Percentiles rank a stretch among this genome's conserved stretches.
These are phyloP conservation scores for Ceratocystis huliohia DNA, from an alignment of 2,329 filamentous ascomycete genomes.

Conservation along the genomic window DNA sequence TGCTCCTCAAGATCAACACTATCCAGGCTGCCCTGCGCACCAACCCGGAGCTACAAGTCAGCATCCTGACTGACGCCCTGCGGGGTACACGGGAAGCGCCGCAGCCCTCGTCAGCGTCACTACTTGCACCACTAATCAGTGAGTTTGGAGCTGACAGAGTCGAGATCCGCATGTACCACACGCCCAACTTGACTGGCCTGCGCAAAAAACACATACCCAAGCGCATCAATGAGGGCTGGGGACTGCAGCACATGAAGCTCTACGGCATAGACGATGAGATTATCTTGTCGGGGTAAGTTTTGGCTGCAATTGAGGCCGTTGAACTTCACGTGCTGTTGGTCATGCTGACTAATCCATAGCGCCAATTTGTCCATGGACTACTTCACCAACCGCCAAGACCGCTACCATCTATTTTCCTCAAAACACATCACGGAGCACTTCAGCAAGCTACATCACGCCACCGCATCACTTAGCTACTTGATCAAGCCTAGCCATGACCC, in stretches of 20 bases:
- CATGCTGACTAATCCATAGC: conserved; percentile 25
- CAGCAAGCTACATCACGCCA: conserved; percentile 58
- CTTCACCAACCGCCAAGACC: conserved; percentile 88
- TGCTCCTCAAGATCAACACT: conserved; percentile 48
- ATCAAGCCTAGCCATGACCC: conserved; percentile 48
- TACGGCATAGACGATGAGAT: conserved; percentile 94
- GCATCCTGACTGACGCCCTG: conserved; percentile 81
- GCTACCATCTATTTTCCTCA: conserved; percentile 83
- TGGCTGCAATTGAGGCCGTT: not conserved
- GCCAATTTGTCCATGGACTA: conserved; percentile 90
- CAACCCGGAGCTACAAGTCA: conserved; percentile 68
- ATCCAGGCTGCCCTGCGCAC: conserved; percentile 59
- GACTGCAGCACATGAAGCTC: conserved; percentile 96
- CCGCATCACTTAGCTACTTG: conserved; percentile 70
- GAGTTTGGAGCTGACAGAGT: conserved; percentile 78
- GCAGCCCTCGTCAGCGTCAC: conserved; percentile 70
- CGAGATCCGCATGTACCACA: conserved; percentile 95
- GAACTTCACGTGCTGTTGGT: not conserved
- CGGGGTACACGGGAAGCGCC: conserved; percentile 86
- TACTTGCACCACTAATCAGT: conserved; percentile 68
- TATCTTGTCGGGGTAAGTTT: conserved; percentile 68
- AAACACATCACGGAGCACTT: conserved; percentile 74
- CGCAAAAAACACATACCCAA: conserved; percentile 74
- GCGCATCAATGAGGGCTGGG: conserved; percentile 96
- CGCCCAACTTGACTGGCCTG: conserved; percentile 80